Evolutionary conservation across 1,139 yeast species (phyloP), one percentile per base, ranked within the genome.

Genomic region (Nematodospora anomalae): DNA sequence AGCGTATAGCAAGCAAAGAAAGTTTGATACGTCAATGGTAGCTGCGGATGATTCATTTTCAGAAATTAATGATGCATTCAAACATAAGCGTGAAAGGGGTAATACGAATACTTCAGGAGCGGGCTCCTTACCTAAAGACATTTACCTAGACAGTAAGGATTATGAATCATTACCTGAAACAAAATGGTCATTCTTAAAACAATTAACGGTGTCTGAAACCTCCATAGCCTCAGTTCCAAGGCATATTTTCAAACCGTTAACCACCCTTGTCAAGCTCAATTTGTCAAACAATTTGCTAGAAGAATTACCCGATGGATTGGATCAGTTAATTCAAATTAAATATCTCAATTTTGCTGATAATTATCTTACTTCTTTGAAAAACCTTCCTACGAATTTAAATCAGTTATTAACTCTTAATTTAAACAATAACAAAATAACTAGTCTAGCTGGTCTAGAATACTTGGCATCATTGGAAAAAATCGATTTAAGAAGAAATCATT

Each of bases 311-410:
- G 64, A 60, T 11, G 79, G 84, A 3, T 60, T 80, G 32, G 65
- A 71, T 15, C 71, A 73, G 36, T 62, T 80, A 32, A 49, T 56
- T 2, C 68, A 68, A 46, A 57, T 80, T 42, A 75, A 73, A 46
- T 76, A 80, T 39, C 60, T 80, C 36, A 80, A 80, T 51, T 59
- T 80, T 34, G 67, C 83, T 6, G 78, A 74, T 51, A 80, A 80
- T 52, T 67, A 64, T 44, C 64, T 80, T 28, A 57, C 71, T 2
- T 54, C 53, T 25, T 57, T 75, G 15, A 49, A 52, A 22, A 62
- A 62, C 12, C 58, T 76, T 26, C 79, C 80, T 0, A 49, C 43
- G 22, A 62, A 60, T 26, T 57, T 79, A 32, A 53, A 55, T 10
- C 62, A 69, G 36, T 61, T 80, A 30, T 58, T 79, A 4, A 67